Percentiles rank a stretch among this genome's conserved stretches.
Evolutionary conservation across 2,329 filamentous ascomycete species (phyloP).

Genomic region (Metarhizium robertsii): DNA sequence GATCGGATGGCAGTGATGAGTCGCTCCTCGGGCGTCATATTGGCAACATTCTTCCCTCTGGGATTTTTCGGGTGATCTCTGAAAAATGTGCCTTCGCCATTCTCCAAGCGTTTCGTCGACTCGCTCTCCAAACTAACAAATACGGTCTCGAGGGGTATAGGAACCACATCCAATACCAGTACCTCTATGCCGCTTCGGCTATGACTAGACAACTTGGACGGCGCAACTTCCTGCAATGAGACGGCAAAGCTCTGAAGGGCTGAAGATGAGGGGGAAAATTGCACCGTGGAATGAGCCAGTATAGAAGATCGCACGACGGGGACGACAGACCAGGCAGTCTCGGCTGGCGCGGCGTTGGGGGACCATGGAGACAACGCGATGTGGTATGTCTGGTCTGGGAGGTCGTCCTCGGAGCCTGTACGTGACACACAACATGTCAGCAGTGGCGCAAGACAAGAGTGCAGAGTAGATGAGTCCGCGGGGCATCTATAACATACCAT

Average conservation of each 20-base stretch:
- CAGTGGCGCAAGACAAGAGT: neutral
- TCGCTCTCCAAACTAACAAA: constrained; percentile 81
- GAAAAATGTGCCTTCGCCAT: constrained; percentile 76
- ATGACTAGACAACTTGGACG: constrained; percentile 63
- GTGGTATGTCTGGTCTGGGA: constrained; percentile 40
- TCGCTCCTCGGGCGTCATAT: constrained; percentile 40
- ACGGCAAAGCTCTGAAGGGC: constrained; percentile 73
- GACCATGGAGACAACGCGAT: constrained; percentile 69
- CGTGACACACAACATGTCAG: neutral
- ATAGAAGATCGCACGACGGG: constrained; percentile 58
- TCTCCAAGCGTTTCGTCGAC: constrained; percentile 68
- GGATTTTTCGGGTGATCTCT: constrained; percentile 43
- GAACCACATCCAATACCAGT: constrained; percentile 68
- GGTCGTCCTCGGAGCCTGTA: constrained; percentile 24
- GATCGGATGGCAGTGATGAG: constrained; percentile 61
- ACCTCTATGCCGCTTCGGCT: constrained; percentile 76
- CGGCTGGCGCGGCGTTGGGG: constrained; percentile 47
- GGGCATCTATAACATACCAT: constrained; percentile 32
- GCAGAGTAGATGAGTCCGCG: neutral
- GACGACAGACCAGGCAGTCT: constrained; percentile 74
- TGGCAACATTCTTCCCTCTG: constrained; percentile 28
- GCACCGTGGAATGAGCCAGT: constrained; percentile 67
- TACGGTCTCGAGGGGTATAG: constrained; percentile 72
- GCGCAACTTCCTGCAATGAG: constrained; percentile 61
- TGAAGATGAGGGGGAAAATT: constrained; percentile 63